Conservation (phyloP, 2,329 filamentous ascomycete species). For the Ploettnerulaceae sp. region DNA sequence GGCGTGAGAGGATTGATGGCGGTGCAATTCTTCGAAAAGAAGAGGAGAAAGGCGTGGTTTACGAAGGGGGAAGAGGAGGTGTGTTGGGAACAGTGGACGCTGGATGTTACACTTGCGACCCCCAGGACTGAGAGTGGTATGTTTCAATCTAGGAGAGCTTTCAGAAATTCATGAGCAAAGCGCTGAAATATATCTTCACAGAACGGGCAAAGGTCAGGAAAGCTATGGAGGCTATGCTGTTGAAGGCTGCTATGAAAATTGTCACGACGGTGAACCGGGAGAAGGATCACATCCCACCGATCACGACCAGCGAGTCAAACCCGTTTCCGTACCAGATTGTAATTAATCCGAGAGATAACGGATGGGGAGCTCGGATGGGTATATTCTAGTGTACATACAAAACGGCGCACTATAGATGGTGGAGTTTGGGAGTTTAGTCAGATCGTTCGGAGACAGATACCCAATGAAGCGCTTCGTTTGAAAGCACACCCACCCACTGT, state of each 20-base stretch:
- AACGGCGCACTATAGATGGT: slow-evolving; percentile 15
- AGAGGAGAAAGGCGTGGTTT: slow-evolving; percentile 77
- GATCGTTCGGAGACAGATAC: slow-evolving; percentile 30
- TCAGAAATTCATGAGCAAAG: neutral
- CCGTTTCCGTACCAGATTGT: slow-evolving; percentile 93
- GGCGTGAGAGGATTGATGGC: slow-evolving; percentile 73
- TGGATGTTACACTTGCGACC: slow-evolving; percentile 89
- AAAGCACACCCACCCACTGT: neutral
- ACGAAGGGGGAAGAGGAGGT: slow-evolving; percentile 82
- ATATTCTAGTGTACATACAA: slow-evolving; percentile 38
- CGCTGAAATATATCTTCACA: slow-evolving; percentile 34
- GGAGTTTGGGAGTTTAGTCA: slow-evolving; percentile 20
- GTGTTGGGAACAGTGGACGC: slow-evolving; percentile 94
- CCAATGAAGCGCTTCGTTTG: slow-evolving; percentile 23
- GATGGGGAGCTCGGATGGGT: slow-evolving; percentile 76
- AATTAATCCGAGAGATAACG: slow-evolving; percentile 75
- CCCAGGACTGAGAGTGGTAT: slow-evolving; percentile 82
- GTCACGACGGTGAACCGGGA: slow-evolving; percentile 80
- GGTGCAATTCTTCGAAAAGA: slow-evolving; percentile 94
- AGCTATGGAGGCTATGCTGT: slow-evolving; percentile 85
- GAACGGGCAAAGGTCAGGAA: slow-evolving; percentile 84
- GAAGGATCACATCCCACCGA: slow-evolving; percentile 95
- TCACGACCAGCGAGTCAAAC: slow-evolving; percentile 85
- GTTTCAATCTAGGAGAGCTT: slow-evolving; percentile 29
- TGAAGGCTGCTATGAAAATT: slow-evolving; percentile 85